Evolutionary conservation across 768 basidiomycete genomes (phyloP), one percentile per base, ranked within the genome.

Genomic region (Amanita pseudoporphyria): DNA sequence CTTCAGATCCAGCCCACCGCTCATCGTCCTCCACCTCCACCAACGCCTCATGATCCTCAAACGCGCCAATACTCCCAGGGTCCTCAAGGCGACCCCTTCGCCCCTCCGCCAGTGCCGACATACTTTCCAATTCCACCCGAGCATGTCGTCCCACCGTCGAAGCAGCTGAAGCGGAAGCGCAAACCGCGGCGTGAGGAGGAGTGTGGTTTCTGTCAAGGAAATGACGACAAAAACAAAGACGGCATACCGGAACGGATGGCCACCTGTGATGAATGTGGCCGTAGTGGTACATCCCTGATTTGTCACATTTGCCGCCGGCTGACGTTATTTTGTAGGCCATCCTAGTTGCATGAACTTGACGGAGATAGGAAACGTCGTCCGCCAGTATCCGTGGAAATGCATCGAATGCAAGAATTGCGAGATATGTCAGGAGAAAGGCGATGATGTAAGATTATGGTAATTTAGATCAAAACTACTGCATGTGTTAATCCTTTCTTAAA

Each of bases 351-450:
- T 95, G 71, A 67, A 83, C 55, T 73, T 82, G 41, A 58, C 69
- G 38, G 69, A 73, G 45, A 71, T 87, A 44, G 74, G 73, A 14
- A 73, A 80, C 35, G 70, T 74, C n/a, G 70, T 93, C 45, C 71
- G 74, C 50, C 71, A 73, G 22, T 94, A 94, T 62, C 69, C 74
- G 13, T 97, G 94, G 94, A 77, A 78, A 53, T 98, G 94, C 61
- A 76, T 81, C 31, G 89, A 93, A 56, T 96, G 94, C 71, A 96
- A 95, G 71, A 82, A 71, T 51, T 98, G 94, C 63, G 89, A 93
- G 67, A 70, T 90, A 49, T 97, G 94, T 61, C 67, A 76, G 39
- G 69, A 80, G 58, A 92, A 93, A 61, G 89, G 87, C 18, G 85
- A 91, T 64, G 91, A 93, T 65, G 94, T 95, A 67, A 67, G 90